Base-by-base conservation (phyloP, 805 yeast genomes). In the Millerago galiae region DNA sequence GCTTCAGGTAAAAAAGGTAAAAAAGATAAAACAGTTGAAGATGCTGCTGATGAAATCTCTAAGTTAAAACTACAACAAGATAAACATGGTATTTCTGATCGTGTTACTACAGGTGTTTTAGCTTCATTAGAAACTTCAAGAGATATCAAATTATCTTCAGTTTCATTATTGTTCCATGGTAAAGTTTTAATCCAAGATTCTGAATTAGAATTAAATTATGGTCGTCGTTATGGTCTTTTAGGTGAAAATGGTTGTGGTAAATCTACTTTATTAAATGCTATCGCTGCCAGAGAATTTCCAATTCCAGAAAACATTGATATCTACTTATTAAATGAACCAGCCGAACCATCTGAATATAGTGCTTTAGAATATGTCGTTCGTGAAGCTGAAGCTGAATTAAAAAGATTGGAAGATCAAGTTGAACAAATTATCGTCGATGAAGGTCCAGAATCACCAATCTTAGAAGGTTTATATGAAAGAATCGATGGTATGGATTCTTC, bases 211-310 rank as follows among this genome's bases (percentile, higher is more conserved):
- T 79, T 93, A 68, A 93, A 93, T 71, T 91, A 81, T 66, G 99
- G 98, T 63, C 84, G 97, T 72, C 83, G 96, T 69, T 93, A 93
- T 65, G 99, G 99, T 71, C 75, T 93, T 49, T 75, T 93, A 61
- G 99, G 99, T 60, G 98, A 90, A 68, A 93, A 93, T 67, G 99
- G 99, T 53, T 93, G 98, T 72, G 99, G 99, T 72, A 93, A 93
- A 70, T 89, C 97, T 37, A 93, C 99, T 18, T 81, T 93, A 58
- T 71, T 93, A 63, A 87, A 87, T 67, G 84, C 98, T 33, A 67
- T 93, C 56, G 97, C 98, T 45, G 95, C 95, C 40, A 80, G 96
- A 66, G 99, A 93, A 69, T 93, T 75, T 69, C 99, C 99, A 45
- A 75, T 91, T 55, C 98, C 99, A 35, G 93, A 83, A 52, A 77